Percentiles rank a stretch among this genome's conserved stretches.
Conservation (phyloP, 345 rosid genomes). For the Arabidopsis arenosa region DNA sequence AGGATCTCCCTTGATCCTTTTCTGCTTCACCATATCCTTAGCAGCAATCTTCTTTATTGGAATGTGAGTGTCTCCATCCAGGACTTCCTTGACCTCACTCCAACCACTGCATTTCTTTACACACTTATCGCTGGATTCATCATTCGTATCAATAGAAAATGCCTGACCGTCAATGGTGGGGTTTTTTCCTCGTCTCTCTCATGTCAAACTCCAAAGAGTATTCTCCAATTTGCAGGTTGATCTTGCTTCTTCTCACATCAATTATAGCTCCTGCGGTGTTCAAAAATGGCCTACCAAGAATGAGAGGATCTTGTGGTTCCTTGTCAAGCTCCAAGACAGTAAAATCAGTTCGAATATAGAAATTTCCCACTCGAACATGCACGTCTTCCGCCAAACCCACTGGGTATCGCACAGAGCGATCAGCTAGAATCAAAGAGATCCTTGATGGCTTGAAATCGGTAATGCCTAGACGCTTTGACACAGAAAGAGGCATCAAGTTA, state of each 20-base stretch:
- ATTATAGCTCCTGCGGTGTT: too few relatives aligned
- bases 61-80: neutral
- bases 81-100: neutral
- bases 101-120: neutral
- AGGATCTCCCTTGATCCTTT: too few relatives aligned
- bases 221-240: neutral
- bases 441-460: too few relatives aligned
- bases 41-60: too few relatives aligned
- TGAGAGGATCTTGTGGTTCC: neutral
- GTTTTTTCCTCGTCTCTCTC: neutral
- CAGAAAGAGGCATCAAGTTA: too few relatives aligned
- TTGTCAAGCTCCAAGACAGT: neutral
- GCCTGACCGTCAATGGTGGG: neutral
- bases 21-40: too few relatives aligned
- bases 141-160: too few relatives aligned
- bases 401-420: neutral
- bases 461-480: too few relatives aligned
- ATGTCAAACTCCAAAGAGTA: neutral
- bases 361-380: too few relatives aligned
- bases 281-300: neutral
- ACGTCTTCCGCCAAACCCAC: too few relatives aligned
- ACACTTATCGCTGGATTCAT: neutral
- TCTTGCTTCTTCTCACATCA: too few relatives aligned
- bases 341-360: too few relatives aligned
- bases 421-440: neutral